Evolutionary conservation across 106 monocot species (phyloP), one percentile per base, ranked within the genome.

Genomic region (Platanthera guangdongensis): DNA sequence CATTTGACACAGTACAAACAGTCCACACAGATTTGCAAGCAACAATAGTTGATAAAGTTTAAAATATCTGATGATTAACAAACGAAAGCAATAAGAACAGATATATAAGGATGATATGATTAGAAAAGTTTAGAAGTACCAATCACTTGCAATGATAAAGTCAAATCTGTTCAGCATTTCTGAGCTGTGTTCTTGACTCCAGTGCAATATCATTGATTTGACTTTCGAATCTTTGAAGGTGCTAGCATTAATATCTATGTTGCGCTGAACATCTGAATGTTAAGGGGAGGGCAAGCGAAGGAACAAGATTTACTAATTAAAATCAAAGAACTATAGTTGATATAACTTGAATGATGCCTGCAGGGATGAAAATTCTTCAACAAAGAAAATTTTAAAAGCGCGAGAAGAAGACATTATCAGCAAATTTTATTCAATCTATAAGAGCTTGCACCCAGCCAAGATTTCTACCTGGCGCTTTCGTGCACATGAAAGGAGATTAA

Each of bases 121-220:
- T 10, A 69, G 47, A 21, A 21, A 77, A 19, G 14, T 9, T 5
- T 15, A 49, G 19, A 9, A 78, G 59, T 88, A 99, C 99, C 99
- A 99, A 76, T 99, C 99, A 80, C 99, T 99, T 57, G 99, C 99
- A 81, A 99, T 80, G 80, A 99, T 87, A 15, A 92, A 76, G 78
- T 99, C 99, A 80, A 99, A 99, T 55, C 83, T 48, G 76, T 88
- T 79, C 67, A 86, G 60, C 12, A 87, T 71, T 80, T 86, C 80
- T 65, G 76, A 81, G 81, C 59, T 70, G 50, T 72, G 85, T 11
- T 85, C 80, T 70, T 88, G 79, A 76, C 84, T 84, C 99, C 99
- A 99, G 55, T 99, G 99, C 72, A 99, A 76, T 74, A 73, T 50
- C 88, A 92, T 79, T 68, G 94, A 78, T 68, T 81, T 82, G 28